Evolutionary conservation across 2,329 filamentous ascomycete species (phyloP).

Genomic region (Aspergillus viridinutans): DNA sequence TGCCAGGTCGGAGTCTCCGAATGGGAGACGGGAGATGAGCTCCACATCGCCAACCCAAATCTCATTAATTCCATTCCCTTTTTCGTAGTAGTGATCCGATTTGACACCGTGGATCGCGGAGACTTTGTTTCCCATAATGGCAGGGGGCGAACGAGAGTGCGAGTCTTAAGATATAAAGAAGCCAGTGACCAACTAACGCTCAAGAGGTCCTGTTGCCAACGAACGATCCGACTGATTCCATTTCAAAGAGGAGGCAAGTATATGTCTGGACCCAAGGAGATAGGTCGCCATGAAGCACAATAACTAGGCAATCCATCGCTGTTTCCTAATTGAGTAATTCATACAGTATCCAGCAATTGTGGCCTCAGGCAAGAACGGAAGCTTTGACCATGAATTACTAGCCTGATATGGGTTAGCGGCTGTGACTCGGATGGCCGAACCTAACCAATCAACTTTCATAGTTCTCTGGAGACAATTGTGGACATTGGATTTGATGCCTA

Average conservation of each 20-base stretch:
- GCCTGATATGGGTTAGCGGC: not conserved
- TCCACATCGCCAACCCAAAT: slow-evolving; percentile 36
- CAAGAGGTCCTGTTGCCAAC: not conserved
- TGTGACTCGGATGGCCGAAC: not conserved
- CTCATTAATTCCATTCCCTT: slow-evolving; percentile 37
- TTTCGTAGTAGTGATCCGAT: slow-evolving; percentile 32
- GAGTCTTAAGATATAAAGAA: not conserved
- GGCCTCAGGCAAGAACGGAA: not conserved
- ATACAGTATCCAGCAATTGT: not conserved
- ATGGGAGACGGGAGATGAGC: slow-evolving; percentile 36
- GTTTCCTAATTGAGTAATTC: not conserved
- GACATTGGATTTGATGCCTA: not conserved
- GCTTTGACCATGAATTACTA: not conserved
- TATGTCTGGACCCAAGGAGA: not conserved
- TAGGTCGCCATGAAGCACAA: not conserved
- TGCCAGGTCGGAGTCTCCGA: slow-evolving; percentile 35
- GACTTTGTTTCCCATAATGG: slow-evolving; percentile 33
- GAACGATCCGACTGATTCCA: not conserved
- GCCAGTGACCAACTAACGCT: not conserved
- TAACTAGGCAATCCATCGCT: not conserved
- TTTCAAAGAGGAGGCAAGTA: not conserved
- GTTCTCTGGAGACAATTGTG: not conserved
- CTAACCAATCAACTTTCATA: not conserved
- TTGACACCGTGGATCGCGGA: slow-evolving; percentile 31
- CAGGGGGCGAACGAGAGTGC: not conserved